A percentile compares a stretch with the other conserved stretches of the same genome.
Conservation (phyloP, 2,329 filamentous ascomycete species). For the Penicillium sp. region DNA sequence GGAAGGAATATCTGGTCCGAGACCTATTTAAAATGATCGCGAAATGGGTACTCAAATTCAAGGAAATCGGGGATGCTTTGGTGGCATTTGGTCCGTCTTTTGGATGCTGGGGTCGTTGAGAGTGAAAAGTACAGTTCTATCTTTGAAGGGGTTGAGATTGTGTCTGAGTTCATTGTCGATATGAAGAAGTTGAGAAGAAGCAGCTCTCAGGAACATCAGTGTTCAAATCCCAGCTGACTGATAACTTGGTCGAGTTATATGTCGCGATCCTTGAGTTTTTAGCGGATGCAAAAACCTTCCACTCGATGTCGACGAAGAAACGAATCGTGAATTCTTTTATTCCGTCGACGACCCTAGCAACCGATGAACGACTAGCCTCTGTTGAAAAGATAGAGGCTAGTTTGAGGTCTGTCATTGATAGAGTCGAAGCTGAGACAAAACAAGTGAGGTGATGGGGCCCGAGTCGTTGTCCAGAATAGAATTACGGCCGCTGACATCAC, state of each 20-base stretch:
- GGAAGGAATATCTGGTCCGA: background rate
- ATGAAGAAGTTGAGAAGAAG: background rate
- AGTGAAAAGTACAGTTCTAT: background rate
- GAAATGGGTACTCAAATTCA: background rate
- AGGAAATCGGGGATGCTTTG: background rate
- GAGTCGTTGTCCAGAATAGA: no score
- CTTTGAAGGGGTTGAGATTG: background rate
- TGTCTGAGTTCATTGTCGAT: background rate
- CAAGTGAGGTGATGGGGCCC: no score
- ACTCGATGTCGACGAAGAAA: background rate
- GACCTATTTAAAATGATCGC: background rate
- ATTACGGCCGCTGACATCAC: no score
- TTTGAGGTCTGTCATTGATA: background rate
- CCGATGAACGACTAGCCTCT: background rate
- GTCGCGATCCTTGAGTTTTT: background rate
- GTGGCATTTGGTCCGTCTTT: background rate
- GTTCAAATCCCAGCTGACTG: background rate
- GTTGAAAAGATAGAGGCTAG: background rate
- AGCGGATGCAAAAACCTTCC: background rate
- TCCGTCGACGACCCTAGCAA: background rate
- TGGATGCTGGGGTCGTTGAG: background rate
- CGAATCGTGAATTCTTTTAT: background rate
- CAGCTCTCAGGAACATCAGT: background rate
- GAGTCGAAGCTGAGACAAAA: background rate
- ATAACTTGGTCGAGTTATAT: background rate